These are phyloP conservation scores for Torulaspora microellipsoides DNA, from an alignment of 805 yeast genomes.

Conservation along the genomic window DNA sequence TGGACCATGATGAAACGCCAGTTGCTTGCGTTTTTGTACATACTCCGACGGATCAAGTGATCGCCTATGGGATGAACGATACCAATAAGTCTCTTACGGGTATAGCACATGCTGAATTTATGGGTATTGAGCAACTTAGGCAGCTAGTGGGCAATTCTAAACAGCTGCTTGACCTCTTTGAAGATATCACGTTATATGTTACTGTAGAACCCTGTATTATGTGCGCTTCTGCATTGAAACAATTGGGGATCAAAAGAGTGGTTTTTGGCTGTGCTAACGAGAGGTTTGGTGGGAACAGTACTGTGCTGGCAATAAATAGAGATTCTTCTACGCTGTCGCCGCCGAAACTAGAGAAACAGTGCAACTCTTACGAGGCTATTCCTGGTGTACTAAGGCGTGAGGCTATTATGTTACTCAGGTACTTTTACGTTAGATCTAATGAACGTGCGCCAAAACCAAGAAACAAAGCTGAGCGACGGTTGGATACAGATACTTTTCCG, in stretches of 20 bases:
- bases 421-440: constrained; percentile 83
- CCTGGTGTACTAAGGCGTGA: constrained; percentile 82
- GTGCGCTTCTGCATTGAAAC: constrained; percentile 93
- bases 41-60: constrained; percentile 39
- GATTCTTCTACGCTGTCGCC: constrained; percentile 34
- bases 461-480: constrained; percentile 61
- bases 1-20: constrained; percentile 70
- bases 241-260: constrained; percentile 66
- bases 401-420: constrained; percentile 74
- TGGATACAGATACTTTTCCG: constrained; percentile 56
- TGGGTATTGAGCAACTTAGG: constrained; percentile 60
- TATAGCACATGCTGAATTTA: constrained; percentile 87
- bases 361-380: constrained; percentile 44
- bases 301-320: constrained; percentile 59
- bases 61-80: constrained; percentile 78
- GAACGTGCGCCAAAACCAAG: constrained; percentile 79
- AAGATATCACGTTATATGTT: constrained; percentile 69
- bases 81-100: constrained; percentile 85
- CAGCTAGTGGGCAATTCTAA: constrained; percentile 21
- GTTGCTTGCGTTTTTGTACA: constrained; percentile 75
- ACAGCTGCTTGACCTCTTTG: constrained; percentile 38
- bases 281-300: constrained; percentile 94
- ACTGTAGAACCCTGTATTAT: constrained; percentile 97
- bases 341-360: constrained; percentile 6
- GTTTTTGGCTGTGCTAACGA: constrained; percentile 93